These are phyloP conservation scores for Mariannaea elegans DNA, from an alignment of 2,329 filamentous ascomycete genomes.

Conservation along the genomic window DNA sequence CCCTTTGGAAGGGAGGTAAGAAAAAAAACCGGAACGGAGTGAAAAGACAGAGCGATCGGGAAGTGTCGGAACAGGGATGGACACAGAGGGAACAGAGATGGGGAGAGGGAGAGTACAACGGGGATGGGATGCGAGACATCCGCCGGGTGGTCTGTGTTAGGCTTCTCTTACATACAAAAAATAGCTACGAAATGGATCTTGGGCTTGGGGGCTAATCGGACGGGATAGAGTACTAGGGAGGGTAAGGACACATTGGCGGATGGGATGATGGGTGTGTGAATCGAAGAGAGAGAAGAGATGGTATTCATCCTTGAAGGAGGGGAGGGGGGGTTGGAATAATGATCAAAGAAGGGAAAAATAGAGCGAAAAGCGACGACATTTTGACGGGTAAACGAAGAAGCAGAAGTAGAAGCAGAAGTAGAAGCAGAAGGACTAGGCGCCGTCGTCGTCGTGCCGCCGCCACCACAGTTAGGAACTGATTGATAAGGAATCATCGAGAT, in stretches of 20 bases:
- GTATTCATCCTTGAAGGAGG: no score
- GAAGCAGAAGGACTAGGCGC: neutral
- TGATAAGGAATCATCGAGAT: constrained; percentile 11
- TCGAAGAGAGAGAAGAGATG: no score
- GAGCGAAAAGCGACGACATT: no score
- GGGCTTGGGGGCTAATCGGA: neutral
- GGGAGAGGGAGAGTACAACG: constrained; percentile 18
- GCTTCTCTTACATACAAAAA: constrained; percentile 13
- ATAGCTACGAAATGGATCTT: constrained; percentile 20
- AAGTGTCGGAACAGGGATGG: constrained; percentile 26
- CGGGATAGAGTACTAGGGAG: no score
- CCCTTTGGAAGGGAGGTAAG: constrained; percentile 3
- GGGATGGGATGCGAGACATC: constrained; percentile 29
- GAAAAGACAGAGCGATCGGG: constrained; percentile 11
- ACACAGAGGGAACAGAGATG: neutral
- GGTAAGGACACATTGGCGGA: no score
- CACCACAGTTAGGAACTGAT: neutral
- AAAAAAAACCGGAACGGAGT: constrained; percentile 27
- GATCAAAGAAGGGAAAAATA: no score
- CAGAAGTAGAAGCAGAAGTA: neutral
- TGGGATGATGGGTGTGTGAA: no score
- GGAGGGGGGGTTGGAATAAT: no score
- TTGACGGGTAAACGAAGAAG: neutral
- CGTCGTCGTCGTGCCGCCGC: no score
- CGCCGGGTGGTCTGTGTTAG: constrained; percentile 19